These are phyloP conservation scores for Musa schizocarpa DNA, from an alignment of 176 grass and related monocot genomes.

Conservation along the genomic window DNA sequence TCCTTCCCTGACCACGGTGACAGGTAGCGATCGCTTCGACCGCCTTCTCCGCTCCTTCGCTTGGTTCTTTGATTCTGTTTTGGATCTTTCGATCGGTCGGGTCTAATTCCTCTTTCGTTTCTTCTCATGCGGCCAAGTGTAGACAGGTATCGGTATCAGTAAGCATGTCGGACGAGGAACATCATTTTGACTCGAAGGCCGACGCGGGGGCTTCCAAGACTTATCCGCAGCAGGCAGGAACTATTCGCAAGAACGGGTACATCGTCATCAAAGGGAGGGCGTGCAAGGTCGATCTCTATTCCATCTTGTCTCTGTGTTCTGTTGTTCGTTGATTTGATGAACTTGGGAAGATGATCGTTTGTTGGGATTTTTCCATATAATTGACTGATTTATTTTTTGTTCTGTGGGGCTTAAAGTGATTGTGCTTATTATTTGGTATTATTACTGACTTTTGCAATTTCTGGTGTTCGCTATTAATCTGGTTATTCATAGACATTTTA, in stretches of 20 bases:
- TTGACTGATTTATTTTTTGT: no score
- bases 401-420: no score
- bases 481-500: no score
- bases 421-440: no score
- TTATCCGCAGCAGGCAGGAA: conserved; percentile 10
- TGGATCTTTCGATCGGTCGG: not conserved
- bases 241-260: conserved; percentile 8
- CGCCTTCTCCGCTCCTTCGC: not conserved
- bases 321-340: not conserved
- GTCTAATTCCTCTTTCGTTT: not conserved
- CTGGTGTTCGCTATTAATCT: no score
- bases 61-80: not conserved
- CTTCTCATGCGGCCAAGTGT: not conserved
- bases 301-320: not conserved
- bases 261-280: conserved; percentile 13
- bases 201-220: conserved; percentile 10
- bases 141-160: not conserved
- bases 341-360: not conserved
- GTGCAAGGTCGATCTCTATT: not conserved
- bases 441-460: no score
- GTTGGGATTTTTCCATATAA: no score
- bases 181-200: conserved; percentile 12
- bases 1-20: not conserved
- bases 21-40: not conserved
- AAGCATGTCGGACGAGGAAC: conserved; percentile 13